A percentile compares a stretch with the other conserved stretches of the same genome.
These are phyloP conservation scores for Ophiocordyceps australis DNA, from an alignment of 2,329 filamentous ascomycete genomes.

Conservation along the genomic window DNA sequence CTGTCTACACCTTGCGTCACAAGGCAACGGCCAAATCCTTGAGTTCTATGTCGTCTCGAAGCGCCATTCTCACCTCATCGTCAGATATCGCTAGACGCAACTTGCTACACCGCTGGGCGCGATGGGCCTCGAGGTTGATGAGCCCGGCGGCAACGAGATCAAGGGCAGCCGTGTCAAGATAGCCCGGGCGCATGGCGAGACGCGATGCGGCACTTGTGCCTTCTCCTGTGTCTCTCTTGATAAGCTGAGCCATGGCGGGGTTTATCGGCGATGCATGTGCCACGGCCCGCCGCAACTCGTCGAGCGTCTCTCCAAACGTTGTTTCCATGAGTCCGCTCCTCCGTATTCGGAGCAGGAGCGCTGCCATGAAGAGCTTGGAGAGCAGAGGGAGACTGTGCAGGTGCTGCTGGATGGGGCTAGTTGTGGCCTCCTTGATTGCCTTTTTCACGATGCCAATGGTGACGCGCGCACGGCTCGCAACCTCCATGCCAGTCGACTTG, in stretches of 20 bases:
- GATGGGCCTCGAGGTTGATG: slow-evolving; percentile 63
- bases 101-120: slow-evolving; percentile 73
- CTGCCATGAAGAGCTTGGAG: slow-evolving; percentile 72
- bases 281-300: slow-evolving; percentile 39
- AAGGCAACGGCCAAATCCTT: slow-evolving; percentile 52
- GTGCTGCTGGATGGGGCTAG: slow-evolving; percentile 79
- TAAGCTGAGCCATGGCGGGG: slow-evolving; percentile 16
- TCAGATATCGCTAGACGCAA: slow-evolving; percentile 73
- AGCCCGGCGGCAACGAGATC: slow-evolving; percentile 79
- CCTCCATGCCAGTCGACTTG: slow-evolving; percentile 19
- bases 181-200: slow-evolving; percentile 13
- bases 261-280: slow-evolving; percentile 15
- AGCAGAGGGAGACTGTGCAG: slow-evolving; percentile 66
- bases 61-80: slow-evolving; percentile 76
- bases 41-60: slow-evolving; percentile 76
- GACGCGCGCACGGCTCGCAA: slow-evolving; percentile 34
- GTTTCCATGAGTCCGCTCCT: slow-evolving; percentile 77
- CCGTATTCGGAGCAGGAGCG: slow-evolving; percentile 60
- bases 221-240: slow-evolving; percentile 9
- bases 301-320: slow-evolving; percentile 72
- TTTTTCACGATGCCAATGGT: slow-evolving; percentile 88
- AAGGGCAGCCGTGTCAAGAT: slow-evolving; percentile 53
- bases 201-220: slow-evolving; percentile 10
- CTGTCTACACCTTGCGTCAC: slow-evolving; percentile 11
- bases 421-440: slow-evolving; percentile 89